A percentile compares a stretch with the other conserved stretches of the same genome.
Evolutionary conservation across 2,329 filamentous ascomycete genomes (phyloP).

Genomic region (Didymella segeticola): DNA sequence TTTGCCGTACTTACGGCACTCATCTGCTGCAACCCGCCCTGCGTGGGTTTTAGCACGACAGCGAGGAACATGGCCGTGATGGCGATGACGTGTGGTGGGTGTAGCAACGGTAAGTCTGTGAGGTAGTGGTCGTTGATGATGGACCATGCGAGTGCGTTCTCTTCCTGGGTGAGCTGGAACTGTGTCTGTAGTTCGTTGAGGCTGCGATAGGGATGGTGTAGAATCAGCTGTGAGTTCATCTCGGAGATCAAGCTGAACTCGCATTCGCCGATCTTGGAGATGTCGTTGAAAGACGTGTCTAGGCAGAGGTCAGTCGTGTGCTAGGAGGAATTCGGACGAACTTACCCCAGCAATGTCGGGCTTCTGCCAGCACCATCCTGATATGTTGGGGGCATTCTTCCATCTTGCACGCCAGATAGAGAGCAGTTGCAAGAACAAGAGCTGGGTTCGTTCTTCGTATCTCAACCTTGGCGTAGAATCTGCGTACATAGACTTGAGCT

Average conservation of each 20-base stretch:
- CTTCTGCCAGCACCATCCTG: slow-evolving; percentile 84
- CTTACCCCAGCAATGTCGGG: slow-evolving; percentile 67
- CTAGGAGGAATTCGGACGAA: not conserved
- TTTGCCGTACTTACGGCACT: slow-evolving; percentile 51
- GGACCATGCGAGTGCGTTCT: slow-evolving; percentile 77
- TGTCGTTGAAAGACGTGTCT: slow-evolving; percentile 62
- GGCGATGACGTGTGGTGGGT: slow-evolving; percentile 87
- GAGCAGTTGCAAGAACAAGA: slow-evolving; percentile 86
- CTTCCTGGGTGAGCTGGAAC: slow-evolving; percentile 77
- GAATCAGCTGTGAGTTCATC: slow-evolving; percentile 86
- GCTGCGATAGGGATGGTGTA: slow-evolving; percentile 89
- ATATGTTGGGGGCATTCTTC: slow-evolving; percentile 98
- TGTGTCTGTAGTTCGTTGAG: slow-evolving; percentile 73
- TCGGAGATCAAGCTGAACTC: slow-evolving; percentile 93
- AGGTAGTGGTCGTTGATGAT: slow-evolving; percentile 93
- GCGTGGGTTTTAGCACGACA: slow-evolving; percentile 77
- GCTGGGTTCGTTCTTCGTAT: slow-evolving; percentile 94
- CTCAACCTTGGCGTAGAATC: slow-evolving; percentile 91
- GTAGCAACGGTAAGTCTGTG: slow-evolving; percentile 86
- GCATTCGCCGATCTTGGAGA: slow-evolving; percentile 87
- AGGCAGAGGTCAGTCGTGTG: slow-evolving; percentile 15
- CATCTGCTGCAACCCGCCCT: slow-evolving; percentile 56
- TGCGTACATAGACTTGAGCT: slow-evolving; percentile 91
- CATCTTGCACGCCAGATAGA: slow-evolving; percentile 97
- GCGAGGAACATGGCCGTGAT: slow-evolving; percentile 84